Conservation (phyloP, 495 filamentous ascomycete genomes). For the Polyplosphaeria fusca region DNA sequence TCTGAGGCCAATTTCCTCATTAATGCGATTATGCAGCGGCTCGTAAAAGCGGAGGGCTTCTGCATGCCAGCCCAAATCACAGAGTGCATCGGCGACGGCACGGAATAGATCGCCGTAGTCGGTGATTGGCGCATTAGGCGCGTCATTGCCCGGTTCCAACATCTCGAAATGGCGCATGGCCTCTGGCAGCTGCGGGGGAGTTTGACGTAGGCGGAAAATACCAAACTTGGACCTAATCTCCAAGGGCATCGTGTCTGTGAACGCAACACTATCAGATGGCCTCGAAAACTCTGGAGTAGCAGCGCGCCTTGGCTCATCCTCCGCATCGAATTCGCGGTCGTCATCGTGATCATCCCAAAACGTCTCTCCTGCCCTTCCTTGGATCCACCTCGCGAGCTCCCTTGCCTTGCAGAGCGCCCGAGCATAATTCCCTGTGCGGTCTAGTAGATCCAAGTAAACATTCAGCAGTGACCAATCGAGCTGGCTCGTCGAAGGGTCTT, state of each 20-base stretch:
- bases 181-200: conserved; percentile 60
- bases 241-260: conserved; percentile 70
- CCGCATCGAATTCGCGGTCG: conserved; percentile 88
- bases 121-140: conserved; percentile 50
- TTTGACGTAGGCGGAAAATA: conserved; percentile 69
- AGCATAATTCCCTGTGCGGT: conserved; percentile 55
- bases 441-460: conserved; percentile 77
- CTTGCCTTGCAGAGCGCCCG: conserved; percentile 67
- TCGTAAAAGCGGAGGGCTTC: conserved; percentile 74
- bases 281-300: conserved; percentile 55
- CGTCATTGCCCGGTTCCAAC: conserved; percentile 57
- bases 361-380: conserved; percentile 67
- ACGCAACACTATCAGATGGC: conserved; percentile 37
- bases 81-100: conserved; percentile 66
- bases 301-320: conserved; percentile 62
- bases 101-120: conserved; percentile 74
- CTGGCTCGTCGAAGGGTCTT: conserved; percentile 47
- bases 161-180: conserved; percentile 66
- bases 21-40: conserved; percentile 54
- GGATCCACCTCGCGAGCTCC: conserved; percentile 71
- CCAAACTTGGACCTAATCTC: conserved; percentile 87
- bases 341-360: conserved; percentile 82
- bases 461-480: conserved; percentile 83
- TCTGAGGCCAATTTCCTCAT: conserved; percentile 56
- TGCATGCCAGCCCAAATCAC: conserved; percentile 51